These are phyloP conservation scores for Nemania serpens DNA, from an alignment of 2,329 filamentous ascomycete species.

Conservation along the genomic window DNA sequence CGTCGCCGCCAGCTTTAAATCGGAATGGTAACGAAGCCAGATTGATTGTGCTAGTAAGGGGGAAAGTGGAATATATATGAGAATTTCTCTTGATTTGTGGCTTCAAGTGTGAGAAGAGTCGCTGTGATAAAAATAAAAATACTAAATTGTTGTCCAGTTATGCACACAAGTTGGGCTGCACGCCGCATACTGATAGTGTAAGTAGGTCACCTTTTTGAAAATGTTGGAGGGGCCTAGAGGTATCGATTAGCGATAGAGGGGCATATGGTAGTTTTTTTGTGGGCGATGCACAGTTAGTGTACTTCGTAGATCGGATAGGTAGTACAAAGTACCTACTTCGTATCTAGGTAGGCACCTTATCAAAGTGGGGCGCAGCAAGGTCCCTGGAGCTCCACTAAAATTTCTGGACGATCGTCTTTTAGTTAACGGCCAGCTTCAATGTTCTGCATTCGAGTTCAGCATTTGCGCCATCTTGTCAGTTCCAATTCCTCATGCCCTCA, in stretches of 20 bases:
- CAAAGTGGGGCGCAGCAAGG: constrained; percentile 10
- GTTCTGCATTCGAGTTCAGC: constrained; percentile 6
- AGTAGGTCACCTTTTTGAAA: constrained; percentile 6
- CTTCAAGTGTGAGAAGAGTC: too few species aligned
- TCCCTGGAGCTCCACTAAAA: constrained; percentile 28
- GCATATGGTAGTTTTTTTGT: constrained; percentile 27
- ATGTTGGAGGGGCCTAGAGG: constrained; percentile 26
- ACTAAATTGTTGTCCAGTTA: too few species aligned
- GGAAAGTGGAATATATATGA: not conserved
- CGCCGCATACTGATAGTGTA: not conserved
- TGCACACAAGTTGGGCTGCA: not conserved
- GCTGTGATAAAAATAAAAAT: too few species aligned
- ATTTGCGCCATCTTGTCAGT: constrained; percentile 16
- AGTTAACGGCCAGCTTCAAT: constrained; percentile 1
- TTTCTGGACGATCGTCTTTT: constrained; percentile 20
- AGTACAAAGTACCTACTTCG: not conserved
- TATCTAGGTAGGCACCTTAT: too few species aligned
- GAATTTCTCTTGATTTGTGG: too few species aligned
- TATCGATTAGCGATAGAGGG: constrained; percentile 29
- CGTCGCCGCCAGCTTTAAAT: constrained; percentile 80
- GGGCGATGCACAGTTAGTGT: not conserved
- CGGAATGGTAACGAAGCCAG: constrained; percentile 78
- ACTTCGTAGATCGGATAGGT: not conserved
- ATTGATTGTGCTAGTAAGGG: constrained; percentile 43
- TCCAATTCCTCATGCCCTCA: not conserved